A percentile compares a stretch with the other conserved stretches of the same genome.
These are phyloP conservation scores for Phytophthora sansomeana DNA, from an alignment of 352 stramenopile species.

Conservation along the genomic window DNA sequence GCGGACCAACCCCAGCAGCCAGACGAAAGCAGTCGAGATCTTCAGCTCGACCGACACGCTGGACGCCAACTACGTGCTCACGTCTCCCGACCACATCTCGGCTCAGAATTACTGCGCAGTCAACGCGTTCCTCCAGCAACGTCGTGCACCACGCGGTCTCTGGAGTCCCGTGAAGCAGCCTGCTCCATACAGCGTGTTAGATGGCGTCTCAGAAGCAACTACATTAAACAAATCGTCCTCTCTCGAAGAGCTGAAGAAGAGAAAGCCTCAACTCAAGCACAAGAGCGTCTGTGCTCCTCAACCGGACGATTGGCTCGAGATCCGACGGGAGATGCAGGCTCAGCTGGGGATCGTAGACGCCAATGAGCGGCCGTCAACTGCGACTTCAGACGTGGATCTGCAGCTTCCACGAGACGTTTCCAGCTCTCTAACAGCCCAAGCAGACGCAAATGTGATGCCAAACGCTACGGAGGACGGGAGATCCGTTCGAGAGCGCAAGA, in stretches of 20 bases:
- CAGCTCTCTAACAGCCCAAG: slow-evolving; percentile 37
- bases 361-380: slow-evolving; percentile 5
- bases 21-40: slow-evolving; percentile 44
- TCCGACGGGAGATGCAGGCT: slow-evolving; percentile 43
- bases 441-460: neutral
- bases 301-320: slow-evolving; percentile 44
- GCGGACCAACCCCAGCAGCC: slow-evolving; percentile 45
- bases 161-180: slow-evolving; percentile 57
- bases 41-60: slow-evolving; percentile 67
- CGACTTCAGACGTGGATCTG: neutral
- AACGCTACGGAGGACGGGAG: neutral
- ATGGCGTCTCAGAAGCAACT: neutral
- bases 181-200: slow-evolving; percentile 29
- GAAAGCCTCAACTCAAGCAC: slow-evolving; percentile 15
- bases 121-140: slow-evolving; percentile 41
- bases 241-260: slow-evolving; percentile 18
- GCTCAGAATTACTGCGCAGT: slow-evolving; percentile 66
- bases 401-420: slow-evolving; percentile 13
- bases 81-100: slow-evolving; percentile 50
- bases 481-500: slow-evolving; percentile 6
- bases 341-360: slow-evolving; percentile 35
- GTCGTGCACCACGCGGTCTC: slow-evolving; percentile 30
- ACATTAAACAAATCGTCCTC: slow-evolving; percentile 13
- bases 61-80: slow-evolving; percentile 78
- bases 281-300: slow-evolving; percentile 5